Evolutionary conservation across 257 asterid species (phyloP), one percentile per base, ranked within the genome.

Genomic region (Przewalskia tangutica): DNA sequence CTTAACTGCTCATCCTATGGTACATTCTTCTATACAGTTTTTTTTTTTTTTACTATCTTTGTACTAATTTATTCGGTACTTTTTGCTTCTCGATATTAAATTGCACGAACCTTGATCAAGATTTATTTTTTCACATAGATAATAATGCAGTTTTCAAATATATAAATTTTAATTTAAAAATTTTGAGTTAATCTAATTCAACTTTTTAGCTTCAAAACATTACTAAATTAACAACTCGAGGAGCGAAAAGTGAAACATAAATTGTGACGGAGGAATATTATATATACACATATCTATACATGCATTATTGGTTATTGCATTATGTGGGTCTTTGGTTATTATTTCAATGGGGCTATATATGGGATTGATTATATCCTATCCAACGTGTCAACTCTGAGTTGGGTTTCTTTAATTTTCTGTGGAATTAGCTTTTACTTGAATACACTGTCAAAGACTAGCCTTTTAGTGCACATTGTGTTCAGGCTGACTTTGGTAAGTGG

Each of bases 1-100:
- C 0, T 87, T 68, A 12, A 34, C 27, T 68, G 86, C 81, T 83
- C 84, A 63, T 81, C 81, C 81, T 13, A 54, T 70, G 91, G 91
- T 88, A 88, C 64, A 40, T 62, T 80, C 34, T 63, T 13, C 54
- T 46, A 7, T 40, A 32, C 77, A 32, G 7, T 11, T 20, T 44
- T 27, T 27, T 27, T n/a, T n/a, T n/a, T n/a, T n/a, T n/a, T n/a
- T n/a, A n/a, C n/a, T n/a, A n/a, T n/a, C n/a, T n/a, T 27, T 0
- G 32, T 27, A 1, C 32, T 27, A 27, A 27, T 27, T 27, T 27
- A 27, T 27, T 27, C 32, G 32, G 32, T 27, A 27, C 32, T 27
- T 27, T 27, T 27, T 27, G 32, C 32, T 27, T 27, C 32, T 27
- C 32, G 32, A 27, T 27, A 27, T 27, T 27, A 27, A 27, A 27